Percentiles rank a stretch among this genome's conserved stretches.
Conservation (phyloP, 306 rosid species). For the Acacia acuminata region DNA sequence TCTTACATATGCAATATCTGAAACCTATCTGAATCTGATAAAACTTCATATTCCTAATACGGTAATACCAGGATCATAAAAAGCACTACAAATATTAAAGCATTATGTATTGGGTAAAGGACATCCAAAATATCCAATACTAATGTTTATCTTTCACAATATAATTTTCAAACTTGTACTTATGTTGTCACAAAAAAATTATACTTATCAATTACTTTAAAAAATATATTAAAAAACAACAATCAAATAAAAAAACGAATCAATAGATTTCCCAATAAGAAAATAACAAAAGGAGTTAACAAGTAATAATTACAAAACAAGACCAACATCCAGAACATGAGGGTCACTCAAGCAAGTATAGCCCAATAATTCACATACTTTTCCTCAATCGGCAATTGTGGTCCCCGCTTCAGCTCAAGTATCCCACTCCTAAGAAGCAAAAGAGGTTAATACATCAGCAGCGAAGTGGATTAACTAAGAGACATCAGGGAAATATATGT, state of each 20-base stretch:
- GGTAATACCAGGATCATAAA: not conserved
- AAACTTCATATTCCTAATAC: not conserved
- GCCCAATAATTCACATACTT: conserved; percentile 56
- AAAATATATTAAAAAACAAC: not conserved
- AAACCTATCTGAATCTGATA: not conserved
- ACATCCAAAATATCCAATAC: not conserved
- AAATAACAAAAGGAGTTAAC: conserved; percentile 14
- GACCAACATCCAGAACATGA: conserved; percentile 14
- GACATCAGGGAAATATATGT: conserved; percentile 15
- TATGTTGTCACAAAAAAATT: not conserved
- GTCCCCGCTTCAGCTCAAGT: conserved; percentile 55
- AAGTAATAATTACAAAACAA: conserved; percentile 20
- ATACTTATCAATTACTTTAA: not conserved
- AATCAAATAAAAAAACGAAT: not conserved
- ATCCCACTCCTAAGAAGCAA: conserved; percentile 52
- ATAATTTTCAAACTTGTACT: not conserved
- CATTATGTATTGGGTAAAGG: not conserved
- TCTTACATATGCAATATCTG: not conserved
- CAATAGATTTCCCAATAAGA: not conserved
- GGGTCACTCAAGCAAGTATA: conserved; percentile 23
- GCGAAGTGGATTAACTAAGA: conserved; percentile 16
- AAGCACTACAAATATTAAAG: not conserved
- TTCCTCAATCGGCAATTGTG: conserved; percentile 59
- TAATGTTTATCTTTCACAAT: not conserved
- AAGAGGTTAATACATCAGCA: conserved; percentile 13